Percentiles rank a stretch among this genome's conserved stretches.
Conservation (phyloP, 23 red algal species). For the Gracilaria caudata region DNA sequence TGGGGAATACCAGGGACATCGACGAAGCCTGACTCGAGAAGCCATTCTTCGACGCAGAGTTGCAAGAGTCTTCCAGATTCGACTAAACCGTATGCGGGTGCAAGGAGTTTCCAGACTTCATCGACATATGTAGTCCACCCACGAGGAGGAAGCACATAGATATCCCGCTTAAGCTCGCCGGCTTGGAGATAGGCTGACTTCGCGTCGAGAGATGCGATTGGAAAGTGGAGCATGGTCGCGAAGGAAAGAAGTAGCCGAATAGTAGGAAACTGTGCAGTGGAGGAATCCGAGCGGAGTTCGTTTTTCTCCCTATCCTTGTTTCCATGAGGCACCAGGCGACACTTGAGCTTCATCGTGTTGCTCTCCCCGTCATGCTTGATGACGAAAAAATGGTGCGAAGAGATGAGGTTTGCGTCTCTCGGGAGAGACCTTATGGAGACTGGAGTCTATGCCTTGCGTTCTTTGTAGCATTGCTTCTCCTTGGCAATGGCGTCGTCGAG, state of each 20-base stretch:
- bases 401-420: not conserved
- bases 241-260: conserved; percentile 30
- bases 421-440: not conserved
- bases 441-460: not conserved
- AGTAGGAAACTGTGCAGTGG: conserved; percentile 6
- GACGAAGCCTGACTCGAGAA: not conserved
- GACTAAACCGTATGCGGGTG: conserved; percentile 29
- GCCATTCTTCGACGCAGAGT: conserved; percentile 16
- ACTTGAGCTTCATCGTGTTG: conserved; percentile 3
- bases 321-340: not conserved
- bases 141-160: not conserved
- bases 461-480: not conserved
- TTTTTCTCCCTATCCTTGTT: conserved; percentile 36
- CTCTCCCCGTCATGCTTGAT: conserved; percentile 22
- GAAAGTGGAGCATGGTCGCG: not conserved
- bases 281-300: not conserved
- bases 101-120: conserved; percentile 31
- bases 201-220: conserved; percentile 11
- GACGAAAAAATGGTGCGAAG: conserved; percentile 27
- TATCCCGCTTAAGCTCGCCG: not conserved
- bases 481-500: not conserved
- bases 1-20: conserved; percentile 29
- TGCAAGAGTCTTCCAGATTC: conserved; percentile 45
- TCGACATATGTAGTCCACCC: not conserved
- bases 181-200: conserved; percentile 24